Percentiles rank a stretch among this genome's conserved stretches.
These are phyloP conservation scores for Alternaria longipes DNA, from an alignment of 2,329 filamentous ascomycete species.

Conservation along the genomic window DNA sequence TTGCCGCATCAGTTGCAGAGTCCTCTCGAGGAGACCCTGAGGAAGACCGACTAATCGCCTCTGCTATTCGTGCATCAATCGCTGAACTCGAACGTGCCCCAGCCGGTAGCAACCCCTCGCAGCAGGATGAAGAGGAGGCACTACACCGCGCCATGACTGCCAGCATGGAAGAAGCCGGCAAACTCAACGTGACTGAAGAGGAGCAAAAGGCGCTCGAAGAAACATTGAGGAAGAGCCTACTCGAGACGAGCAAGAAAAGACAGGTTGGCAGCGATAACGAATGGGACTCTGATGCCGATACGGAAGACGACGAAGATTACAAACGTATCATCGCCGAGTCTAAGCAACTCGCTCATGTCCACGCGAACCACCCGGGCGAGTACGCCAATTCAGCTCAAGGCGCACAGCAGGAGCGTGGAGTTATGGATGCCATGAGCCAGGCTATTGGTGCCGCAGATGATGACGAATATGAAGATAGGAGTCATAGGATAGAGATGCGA, in stretches of 20 bases:
- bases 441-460: conserved; percentile 7
- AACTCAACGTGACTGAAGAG: conserved; percentile 42
- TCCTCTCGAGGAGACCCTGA: conserved; percentile 74
- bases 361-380: conserved; percentile 30
- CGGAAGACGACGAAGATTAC: conserved; percentile 49
- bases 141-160: conserved; percentile 61
- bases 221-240: conserved; percentile 55
- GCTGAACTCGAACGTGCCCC: conserved; percentile 60
- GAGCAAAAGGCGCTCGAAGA: conserved; percentile 56
- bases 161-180: conserved; percentile 57
- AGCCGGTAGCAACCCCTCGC: conserved; percentile 34
- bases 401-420: conserved; percentile 17
- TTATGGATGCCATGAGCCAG: conserved; percentile 19
- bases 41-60: conserved; percentile 76
- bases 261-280: conserved; percentile 35
- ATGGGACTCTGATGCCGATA: conserved; percentile 40
- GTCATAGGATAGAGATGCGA: neutral
- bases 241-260: conserved; percentile 48
- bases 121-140: conserved; percentile 57
- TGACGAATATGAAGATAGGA: neutral
- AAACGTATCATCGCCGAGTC: conserved; percentile 48
- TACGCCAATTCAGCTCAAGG: conserved; percentile 19
- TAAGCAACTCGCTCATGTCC: conserved; percentile 42
- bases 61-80: conserved; percentile 77
- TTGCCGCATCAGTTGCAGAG: conserved; percentile 68